Base-by-base conservation (phyloP, 208 protist genomes). In the Lotmaria passim region DNA sequence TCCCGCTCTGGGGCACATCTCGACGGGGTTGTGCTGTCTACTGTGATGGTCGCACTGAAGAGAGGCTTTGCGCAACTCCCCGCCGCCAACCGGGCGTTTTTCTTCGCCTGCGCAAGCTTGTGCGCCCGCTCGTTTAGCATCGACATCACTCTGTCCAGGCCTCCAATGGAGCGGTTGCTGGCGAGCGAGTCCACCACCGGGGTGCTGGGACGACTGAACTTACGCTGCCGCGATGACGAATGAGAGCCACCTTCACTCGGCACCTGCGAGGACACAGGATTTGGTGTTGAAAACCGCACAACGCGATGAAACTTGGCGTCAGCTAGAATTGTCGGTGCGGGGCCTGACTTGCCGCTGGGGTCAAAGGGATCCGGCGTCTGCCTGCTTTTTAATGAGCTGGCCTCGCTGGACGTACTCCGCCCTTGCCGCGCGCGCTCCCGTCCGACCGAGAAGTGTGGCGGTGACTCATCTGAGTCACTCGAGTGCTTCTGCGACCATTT, bases 401-500 rank as follows among this genome's bases (percentile, higher is more conserved):
- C n/a, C 0, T 12, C 12, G 26, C 51, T 14, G 21, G 28, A 7
- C 7, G 36, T 14, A 28, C 36, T 23, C 1, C 19, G 5, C 26
- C 57, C 24, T 12, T 15, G 7, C 0, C 57, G 57, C 2, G 36
- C 41, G 26, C 34, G 57, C 21, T 51, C 23, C 17, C 57, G 57
- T 7, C 26, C 24, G 17, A 46, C 39, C 5, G 57, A 47, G 17
- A 63, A 63, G 24, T 38, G 41, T 3, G 39, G 57, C 17, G 57
- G 57, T 4, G 38, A 28, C 41, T 47, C 39, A 39, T 63, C 39
- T 2, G 39, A 12, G 57, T 38, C 39, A 6, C 21, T 6, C 41
- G 26, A 31, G 10, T 63, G 41, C 3, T 63, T 33, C 26, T 51
- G 36, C 15, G 57, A 5, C 57, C 57, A 63, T 19, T 58, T 38